Conservation (phyloP, 805 yeast species). For the Candida michaelii region DNA sequence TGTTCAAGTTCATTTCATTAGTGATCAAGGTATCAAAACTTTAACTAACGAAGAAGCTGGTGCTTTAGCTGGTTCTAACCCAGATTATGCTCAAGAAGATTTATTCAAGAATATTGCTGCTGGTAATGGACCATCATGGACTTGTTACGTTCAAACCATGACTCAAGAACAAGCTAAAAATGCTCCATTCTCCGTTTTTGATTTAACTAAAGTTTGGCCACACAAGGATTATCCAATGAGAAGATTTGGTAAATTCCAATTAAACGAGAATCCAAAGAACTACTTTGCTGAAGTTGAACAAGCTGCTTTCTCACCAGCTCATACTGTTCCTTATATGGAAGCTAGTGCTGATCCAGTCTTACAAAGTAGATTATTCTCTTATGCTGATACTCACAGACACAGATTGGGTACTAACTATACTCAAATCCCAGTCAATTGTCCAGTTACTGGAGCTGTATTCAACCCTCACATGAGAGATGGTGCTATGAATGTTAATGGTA, state of each 20-base stretch:
- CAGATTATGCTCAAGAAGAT: conserved; percentile 81
- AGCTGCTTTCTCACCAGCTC: conserved; percentile 70
- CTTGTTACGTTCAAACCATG: conserved; percentile 82
- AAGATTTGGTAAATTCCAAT: conserved; percentile 74
- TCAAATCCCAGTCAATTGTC: conserved; percentile 90
- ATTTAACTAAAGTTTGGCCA: conserved; percentile 92
- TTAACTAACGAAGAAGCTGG: conserved; percentile 67
- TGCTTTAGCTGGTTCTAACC: conserved; percentile 68
- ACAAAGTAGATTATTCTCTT: conserved; percentile 74
- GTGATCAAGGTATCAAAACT: conserved; percentile 61
- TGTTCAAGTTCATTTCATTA: conserved; percentile 72
- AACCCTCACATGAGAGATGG: conserved; percentile 84
- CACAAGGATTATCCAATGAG: conserved; percentile 83
- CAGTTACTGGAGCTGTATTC: conserved; percentile 47
- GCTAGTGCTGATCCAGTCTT: conserved; percentile 76
- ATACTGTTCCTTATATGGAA: conserved; percentile 73
- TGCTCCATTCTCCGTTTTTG: conserved; percentile 80
- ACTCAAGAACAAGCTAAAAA: conserved; percentile 75
- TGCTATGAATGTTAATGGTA: conserved; percentile 58
- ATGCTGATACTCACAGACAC: conserved; percentile 75
- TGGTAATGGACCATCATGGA: conserved; percentile 83
- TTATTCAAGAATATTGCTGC: conserved; percentile 74
- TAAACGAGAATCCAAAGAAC: conserved; percentile 82
- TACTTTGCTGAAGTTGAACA: conserved; percentile 72
- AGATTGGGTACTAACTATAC: conserved; percentile 74